Evolutionary conservation across 2,329 filamentous ascomycete genomes (phyloP).

Genomic region (Ophiosphaerella korrae): DNA sequence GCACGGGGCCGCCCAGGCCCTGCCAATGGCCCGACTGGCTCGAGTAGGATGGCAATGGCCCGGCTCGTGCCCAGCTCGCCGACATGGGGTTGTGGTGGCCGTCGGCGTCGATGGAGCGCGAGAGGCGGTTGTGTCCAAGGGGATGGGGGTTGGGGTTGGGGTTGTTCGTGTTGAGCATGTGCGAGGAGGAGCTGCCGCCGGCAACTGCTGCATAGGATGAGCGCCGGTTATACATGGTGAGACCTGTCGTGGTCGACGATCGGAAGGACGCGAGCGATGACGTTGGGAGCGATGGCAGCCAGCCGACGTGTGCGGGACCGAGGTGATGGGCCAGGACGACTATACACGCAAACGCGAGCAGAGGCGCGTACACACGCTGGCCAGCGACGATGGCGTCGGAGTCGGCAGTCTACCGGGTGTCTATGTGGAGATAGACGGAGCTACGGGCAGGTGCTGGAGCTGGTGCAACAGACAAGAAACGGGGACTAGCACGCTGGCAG

Average conservation of each 20-base stretch:
- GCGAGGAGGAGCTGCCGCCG: slow-evolving; percentile 60
- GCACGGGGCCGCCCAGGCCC: slow-evolving; percentile 26
- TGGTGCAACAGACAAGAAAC: slow-evolving; percentile 18
- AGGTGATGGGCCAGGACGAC: background rate
- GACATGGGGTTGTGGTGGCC: slow-evolving; percentile 53
- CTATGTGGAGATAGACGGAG: slow-evolving; percentile 2
- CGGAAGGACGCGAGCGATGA: slow-evolving; percentile 1
- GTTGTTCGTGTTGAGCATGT: slow-evolving; percentile 59
- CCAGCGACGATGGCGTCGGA: background rate
- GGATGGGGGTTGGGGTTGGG: slow-evolving; percentile 30
- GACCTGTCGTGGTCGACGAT: slow-evolving; percentile 3
- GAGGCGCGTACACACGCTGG: background rate
- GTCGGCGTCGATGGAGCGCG: slow-evolving; percentile 54
- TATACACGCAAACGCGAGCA: slow-evolving; percentile 8
- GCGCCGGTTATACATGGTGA: slow-evolving; percentile 49
- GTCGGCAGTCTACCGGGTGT: background rate
- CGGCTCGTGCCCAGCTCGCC: slow-evolving; percentile 50
- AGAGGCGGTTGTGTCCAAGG: slow-evolving; percentile 37
- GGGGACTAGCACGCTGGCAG: slow-evolving; percentile 34
- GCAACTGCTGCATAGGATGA: slow-evolving; percentile 68
- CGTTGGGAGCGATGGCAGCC: background rate
- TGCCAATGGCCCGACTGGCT: slow-evolving; percentile 52
- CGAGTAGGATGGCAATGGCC: slow-evolving; percentile 53
- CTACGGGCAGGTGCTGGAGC: slow-evolving; percentile 12
- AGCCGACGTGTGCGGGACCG: background rate